Conservation (phyloP, 176 grass and related monocot species). For the Musa troglodytarum region DNA sequence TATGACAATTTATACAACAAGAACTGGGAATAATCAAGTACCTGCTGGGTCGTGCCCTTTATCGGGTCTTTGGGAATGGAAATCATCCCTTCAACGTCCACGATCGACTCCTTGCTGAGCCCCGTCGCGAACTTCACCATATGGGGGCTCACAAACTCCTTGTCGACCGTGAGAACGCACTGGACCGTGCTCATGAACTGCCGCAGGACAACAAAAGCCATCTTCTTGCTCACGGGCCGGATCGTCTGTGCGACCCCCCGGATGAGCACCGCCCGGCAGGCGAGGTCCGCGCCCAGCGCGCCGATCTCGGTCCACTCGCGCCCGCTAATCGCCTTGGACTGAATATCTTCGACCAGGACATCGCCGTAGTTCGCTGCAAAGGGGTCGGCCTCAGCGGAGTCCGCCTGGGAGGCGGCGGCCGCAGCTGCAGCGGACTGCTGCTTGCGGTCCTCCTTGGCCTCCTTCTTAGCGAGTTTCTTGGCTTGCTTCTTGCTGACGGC, state of each 20-base stretch:
- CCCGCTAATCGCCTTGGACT: constrained; percentile 60
- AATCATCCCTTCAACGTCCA: constrained; percentile 73
- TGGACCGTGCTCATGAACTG: constrained; percentile 73
- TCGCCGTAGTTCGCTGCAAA: constrained; percentile 53
- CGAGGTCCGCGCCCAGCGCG: constrained; percentile 26
- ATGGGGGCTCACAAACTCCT: constrained; percentile 63
- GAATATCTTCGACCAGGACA: constrained; percentile 57
- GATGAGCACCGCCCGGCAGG: constrained; percentile 46
- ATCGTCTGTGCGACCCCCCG: constrained; percentile 49
- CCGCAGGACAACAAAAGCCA: constrained; percentile 80
- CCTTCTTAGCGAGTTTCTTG: constrained; percentile 63
- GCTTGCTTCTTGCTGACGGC: constrained; percentile 76
- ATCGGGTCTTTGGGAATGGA: constrained; percentile 72
- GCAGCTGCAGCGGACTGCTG: constrained; percentile 24
- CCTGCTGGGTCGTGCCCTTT: constrained; percentile 91
- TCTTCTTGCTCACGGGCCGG: constrained; percentile 84
- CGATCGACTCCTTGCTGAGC: constrained; percentile 80
- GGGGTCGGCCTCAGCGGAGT: constrained; percentile 30
- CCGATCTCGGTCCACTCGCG: constrained; percentile 47
- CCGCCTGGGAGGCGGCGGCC: not conserved
- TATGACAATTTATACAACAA: no score
- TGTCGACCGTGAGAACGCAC: constrained; percentile 62
- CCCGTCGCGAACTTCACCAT: constrained; percentile 73
- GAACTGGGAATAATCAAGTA: not conserved
- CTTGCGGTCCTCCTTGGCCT: constrained; percentile 44